Evolutionary conservation across 805 yeast genomes (phyloP), one percentile per base, ranked within the genome.

Genomic region (Ogataea ramenticola): DNA sequence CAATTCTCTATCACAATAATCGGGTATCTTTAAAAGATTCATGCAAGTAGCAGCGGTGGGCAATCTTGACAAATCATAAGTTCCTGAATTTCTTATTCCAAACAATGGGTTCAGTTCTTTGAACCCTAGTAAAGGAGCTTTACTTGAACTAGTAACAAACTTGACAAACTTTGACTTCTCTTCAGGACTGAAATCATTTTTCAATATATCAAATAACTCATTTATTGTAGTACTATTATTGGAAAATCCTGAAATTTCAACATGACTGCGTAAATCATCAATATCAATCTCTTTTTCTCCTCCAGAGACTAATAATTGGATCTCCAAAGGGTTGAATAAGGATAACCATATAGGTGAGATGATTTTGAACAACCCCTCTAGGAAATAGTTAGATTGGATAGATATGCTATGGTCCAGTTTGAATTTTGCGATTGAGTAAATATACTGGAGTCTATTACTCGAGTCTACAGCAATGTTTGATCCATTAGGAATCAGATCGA

Each of bases 31-130:
- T 48, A 93, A 67, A 45, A 93, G 63, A 57, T 93, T 93, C 27
- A 89, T 86, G 69, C 99, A 93, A 0, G 99, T 93, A 0, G 96
- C 80, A 0, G 98, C 85, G 0, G 97, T 87, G 0, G 99, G 99
- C 34, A 93, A 66, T 27, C 95, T 66, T 2, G 68, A 70, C 2
- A 24, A 20, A 24, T 75, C 76, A 10, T 58, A n/a, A n/a, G n/a
- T 44, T 0, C 91, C 93, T 0, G 82, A 72, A 50, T 80, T 80
- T 33, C 86, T 61, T 39, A 93, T 82, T 1, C 96, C 96, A 62
- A 93, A 88, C 43, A 68, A 70, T 0, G 99, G 99, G 27, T 65
- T 67, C 39, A 88, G 68, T 3, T 81, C 77, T 14, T 74, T 70
- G 58, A 93, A 91, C 0, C 99, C 99, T 22, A 87, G 70, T 35